Conservation (phyloP, 1,284 basidiomycete genomes). For the Cutaneotrichosporon cutaneum region DNA sequence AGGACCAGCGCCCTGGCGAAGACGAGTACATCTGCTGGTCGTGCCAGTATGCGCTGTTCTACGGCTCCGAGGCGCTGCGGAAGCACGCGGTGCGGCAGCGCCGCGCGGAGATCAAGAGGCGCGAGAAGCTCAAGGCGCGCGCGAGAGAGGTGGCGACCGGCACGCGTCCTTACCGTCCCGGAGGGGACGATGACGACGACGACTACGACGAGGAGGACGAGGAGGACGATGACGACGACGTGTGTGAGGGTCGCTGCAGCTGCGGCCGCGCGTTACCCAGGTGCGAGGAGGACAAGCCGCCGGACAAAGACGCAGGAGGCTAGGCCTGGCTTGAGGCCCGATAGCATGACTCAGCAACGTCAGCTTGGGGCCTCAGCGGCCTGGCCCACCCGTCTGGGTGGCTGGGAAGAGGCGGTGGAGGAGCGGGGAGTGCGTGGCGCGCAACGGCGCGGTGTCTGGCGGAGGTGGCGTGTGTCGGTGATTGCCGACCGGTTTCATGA, state of each 20-base stretch:
- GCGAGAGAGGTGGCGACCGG: constrained; percentile 57
- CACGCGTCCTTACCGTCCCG: constrained; percentile 25
- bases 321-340: background rate
- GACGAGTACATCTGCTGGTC: constrained; percentile 87
- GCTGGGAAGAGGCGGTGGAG: constrained; percentile 5
- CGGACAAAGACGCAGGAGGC: constrained; percentile 3
- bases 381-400: background rate
- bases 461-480: background rate
- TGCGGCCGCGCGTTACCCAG: constrained; percentile 20
- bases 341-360: background rate
- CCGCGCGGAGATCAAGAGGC: constrained; percentile 71
- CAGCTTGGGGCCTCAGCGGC: background rate
- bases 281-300: constrained; percentile 5
- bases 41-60: constrained; percentile 83
- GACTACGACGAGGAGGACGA: constrained; percentile 20
- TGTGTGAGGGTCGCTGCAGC: constrained; percentile 12
- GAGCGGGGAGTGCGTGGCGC: constrained; percentile 10
- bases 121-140: constrained; percentile 71
- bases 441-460: constrained; percentile 3
- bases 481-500: background rate
- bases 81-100: constrained; percentile 68
- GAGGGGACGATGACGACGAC: constrained; percentile 11
- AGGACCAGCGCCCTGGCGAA: constrained; percentile 56
- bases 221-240: constrained; percentile 17
- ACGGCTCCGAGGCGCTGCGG: constrained; percentile 64